Evolutionary conservation across 495 filamentous ascomycete species (phyloP).

Genomic region (Paragyromitra xinjiangensis): DNA sequence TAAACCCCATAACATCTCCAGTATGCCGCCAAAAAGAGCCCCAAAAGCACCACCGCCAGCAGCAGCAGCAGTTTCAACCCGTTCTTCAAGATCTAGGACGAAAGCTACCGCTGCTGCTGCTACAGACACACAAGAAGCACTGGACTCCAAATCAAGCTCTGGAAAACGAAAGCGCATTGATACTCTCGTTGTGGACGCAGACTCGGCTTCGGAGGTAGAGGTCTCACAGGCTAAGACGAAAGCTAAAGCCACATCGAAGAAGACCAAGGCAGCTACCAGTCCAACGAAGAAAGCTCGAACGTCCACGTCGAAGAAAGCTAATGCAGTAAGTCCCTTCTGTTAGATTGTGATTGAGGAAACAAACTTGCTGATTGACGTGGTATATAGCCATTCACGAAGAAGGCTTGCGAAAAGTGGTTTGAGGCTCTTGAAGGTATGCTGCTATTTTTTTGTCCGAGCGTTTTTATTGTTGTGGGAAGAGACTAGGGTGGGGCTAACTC

Average conservation of each 20-base stretch:
- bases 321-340: conserved; percentile 23
- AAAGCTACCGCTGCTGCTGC: conserved; percentile 31
- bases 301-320: conserved; percentile 18
- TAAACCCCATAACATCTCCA: not conserved
- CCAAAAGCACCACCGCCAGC: conserved; percentile 13
- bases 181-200: not conserved
- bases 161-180: conserved; percentile 46
- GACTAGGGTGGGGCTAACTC: conserved; percentile 21
- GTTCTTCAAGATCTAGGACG: conserved; percentile 49
- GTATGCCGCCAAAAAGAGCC: conserved; percentile 56
- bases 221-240: conserved; percentile 30
- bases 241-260: conserved; percentile 36
- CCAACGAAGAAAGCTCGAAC: conserved; percentile 37
- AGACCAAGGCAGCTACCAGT: conserved; percentile 32
- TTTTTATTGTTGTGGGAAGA: not conserved
- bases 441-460: not conserved
- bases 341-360: not conserved
- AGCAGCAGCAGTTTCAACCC: conserved; percentile 29
- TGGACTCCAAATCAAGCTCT: conserved; percentile 14
- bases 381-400: conserved; percentile 32
- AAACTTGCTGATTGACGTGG: conserved; percentile 18
- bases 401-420: conserved; percentile 47
- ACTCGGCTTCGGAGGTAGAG: conserved; percentile 37
- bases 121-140: conserved; percentile 5
- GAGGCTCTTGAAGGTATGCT: conserved; percentile 47